Evolutionary conservation across 1,284 basidiomycete genomes (phyloP), one percentile per base, ranked within the genome.

Genomic region (Ganoderma sinense): DNA sequence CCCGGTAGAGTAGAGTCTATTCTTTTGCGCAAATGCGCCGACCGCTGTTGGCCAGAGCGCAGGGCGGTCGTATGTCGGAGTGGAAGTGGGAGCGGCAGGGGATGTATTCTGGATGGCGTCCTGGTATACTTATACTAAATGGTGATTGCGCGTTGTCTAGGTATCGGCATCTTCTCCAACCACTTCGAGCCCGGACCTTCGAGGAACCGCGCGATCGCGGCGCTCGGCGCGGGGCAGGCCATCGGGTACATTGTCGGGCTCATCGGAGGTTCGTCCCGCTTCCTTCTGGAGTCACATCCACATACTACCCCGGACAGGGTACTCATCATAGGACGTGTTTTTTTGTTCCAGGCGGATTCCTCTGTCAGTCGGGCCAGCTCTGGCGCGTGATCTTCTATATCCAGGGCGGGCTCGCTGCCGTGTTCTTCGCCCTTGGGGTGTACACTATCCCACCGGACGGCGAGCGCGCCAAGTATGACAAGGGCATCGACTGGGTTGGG

Each of bases 321-420:
- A 18, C 16, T 13, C n/a, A n/a, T n/a, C n/a, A n/a, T n/a, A n/a
- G n/a, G 40, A 14, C 13, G 2, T 14, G 13, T 41, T 14, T 14
- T 14, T 10, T 1, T 14, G 11, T 14, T 14, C 40, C 16, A 80
- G 80, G 79, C 51, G 81, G 81, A 58, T 68, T 82, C 8, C 71
- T 82, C 26, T 75, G 78, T 33, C 74, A 82, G 65, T 79, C 78
- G 40, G 64, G 48, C 10, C 77, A 77, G 23, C 79, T 80, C 10
- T 82, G 81, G 81, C 72, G 81, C 16, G 75, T 78, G 3, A 77
- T 80, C 14, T 82, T 82, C 74, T 81, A 74, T 68, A 76, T 82
- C 20, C 80, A 82, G 72, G 76, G 79, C 20, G 81, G 76, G 1
- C 77, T 82, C 20, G 78, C 74, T 14, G 63, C 73, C 14, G 43